A percentile compares a stretch with the other conserved stretches of the same genome.
phyloP scores from a whole-genome alignment of 2,329 filamentous ascomycete genomes.

The Penicillium janthinellum region DNA sequence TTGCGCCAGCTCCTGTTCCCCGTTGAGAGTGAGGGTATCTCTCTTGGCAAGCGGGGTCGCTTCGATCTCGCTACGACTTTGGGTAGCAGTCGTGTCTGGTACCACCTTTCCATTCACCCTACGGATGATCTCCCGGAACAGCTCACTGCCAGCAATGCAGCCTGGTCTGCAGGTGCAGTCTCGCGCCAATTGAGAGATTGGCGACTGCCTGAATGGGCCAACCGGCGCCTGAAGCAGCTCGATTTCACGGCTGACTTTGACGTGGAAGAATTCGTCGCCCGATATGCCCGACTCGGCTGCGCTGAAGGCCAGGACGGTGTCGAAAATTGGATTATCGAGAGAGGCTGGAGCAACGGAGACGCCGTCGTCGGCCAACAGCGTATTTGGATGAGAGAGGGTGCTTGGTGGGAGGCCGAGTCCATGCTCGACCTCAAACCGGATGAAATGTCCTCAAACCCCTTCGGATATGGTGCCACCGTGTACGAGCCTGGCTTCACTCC shows the following conservation, averaged over 20 bases:
- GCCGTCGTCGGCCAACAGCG: conserved; percentile 88
- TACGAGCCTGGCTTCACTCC: conserved; percentile 74
- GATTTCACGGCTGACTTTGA: conserved; percentile 98
- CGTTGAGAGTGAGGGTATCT: conserved; percentile 73
- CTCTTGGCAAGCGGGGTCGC: conserved; percentile 73
- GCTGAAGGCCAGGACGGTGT: conserved; percentile 88
- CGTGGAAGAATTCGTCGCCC: conserved; percentile 82
- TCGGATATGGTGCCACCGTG: conserved; percentile 58
- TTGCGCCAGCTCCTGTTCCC: conserved; percentile 81
- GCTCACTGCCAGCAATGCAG: conserved; percentile 71
- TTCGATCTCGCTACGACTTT: conserved; percentile 76
- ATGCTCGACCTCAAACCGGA: conserved; percentile 87
- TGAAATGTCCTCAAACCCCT: conserved; percentile 50
- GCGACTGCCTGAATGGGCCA: conserved; percentile 95
- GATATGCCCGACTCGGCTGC: conserved; percentile 83
- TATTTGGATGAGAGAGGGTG: conserved; percentile 89
- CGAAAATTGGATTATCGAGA: conserved; percentile 89
- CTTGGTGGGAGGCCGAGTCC: conserved; percentile 97
- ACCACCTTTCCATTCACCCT: conserved; percentile 87
- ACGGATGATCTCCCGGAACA: conserved; percentile 80
- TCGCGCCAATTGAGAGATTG: conserved; percentile 91
- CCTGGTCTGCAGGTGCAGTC: conserved; percentile 90
- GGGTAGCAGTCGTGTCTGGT: conserved; percentile 88
- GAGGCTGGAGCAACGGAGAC: conserved; percentile 98
- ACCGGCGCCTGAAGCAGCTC: conserved; percentile 83